A percentile compares a stretch with the other conserved stretches of the same genome.
Evolutionary conservation across 306 rosid species (phyloP).

Genomic region (Medicago ruthenica): DNA sequence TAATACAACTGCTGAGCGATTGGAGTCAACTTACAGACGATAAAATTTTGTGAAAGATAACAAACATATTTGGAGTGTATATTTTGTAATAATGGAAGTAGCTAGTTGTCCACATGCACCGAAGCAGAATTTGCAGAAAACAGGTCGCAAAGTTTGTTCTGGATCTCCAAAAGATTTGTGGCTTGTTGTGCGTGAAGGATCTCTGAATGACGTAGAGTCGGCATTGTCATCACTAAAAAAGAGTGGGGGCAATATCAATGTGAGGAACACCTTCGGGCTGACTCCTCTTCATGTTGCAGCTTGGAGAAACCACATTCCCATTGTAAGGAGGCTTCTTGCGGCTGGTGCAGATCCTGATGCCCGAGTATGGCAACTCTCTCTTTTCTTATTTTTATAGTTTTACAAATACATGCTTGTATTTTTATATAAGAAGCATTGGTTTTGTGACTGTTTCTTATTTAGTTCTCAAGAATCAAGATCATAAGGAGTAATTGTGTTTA

Average conservation of each 20-base stretch:
- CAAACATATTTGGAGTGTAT: slow-evolving; percentile 23
- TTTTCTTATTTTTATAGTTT: slow-evolving; percentile 30
- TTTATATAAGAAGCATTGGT: slow-evolving; percentile 33
- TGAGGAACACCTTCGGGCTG: slow-evolving; percentile 74
- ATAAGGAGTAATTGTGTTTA: background rate
- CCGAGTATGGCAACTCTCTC: slow-evolving; percentile 64
- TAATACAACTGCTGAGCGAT: slow-evolving; percentile 25
- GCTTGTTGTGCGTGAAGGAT: slow-evolving; percentile 78
- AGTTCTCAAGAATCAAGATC: slow-evolving; percentile 25
- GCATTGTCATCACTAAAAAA: slow-evolving; percentile 72
- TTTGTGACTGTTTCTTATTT: slow-evolving; percentile 26
- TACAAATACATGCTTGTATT: background rate
- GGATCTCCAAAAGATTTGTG: slow-evolving; percentile 69
- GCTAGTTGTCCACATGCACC: slow-evolving; percentile 60
- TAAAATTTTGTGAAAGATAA: slow-evolving; percentile 32
- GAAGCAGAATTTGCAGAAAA: slow-evolving; percentile 58
- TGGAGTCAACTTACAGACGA: slow-evolving; percentile 32
- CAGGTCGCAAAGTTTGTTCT: slow-evolving; percentile 54
- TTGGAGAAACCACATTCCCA: slow-evolving; percentile 94
- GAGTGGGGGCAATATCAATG: slow-evolving; percentile 79
- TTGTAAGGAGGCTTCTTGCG: slow-evolving; percentile 82
- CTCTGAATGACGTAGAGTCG: slow-evolving; percentile 72
- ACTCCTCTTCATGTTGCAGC: slow-evolving; percentile 95
- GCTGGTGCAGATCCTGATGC: slow-evolving; percentile 97
- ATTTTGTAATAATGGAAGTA: slow-evolving; percentile 59